Evolutionary conservation across 2,329 filamentous ascomycete genomes (phyloP).

Genomic region (Cladosporium phlei): DNA sequence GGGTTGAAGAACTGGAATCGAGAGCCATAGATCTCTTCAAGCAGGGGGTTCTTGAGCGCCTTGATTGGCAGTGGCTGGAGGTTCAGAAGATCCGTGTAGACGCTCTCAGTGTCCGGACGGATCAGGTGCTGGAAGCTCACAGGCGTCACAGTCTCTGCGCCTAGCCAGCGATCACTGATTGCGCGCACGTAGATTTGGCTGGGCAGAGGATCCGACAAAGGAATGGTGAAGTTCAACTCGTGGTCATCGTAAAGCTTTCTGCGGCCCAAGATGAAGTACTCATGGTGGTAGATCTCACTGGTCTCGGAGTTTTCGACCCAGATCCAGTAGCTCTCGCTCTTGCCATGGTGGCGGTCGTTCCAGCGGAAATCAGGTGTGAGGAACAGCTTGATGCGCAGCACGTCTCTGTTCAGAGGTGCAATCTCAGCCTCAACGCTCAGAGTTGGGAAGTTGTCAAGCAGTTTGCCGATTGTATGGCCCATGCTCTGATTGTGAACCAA

Average conservation of each 20-base stretch:
- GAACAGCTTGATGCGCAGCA: slow-evolving; percentile 81
- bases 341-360: slow-evolving; percentile 91
- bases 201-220: slow-evolving; percentile 84
- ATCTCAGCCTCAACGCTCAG: slow-evolving; percentile 89
- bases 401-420: slow-evolving; percentile 88
- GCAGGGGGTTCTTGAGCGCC: slow-evolving; percentile 76
- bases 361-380: slow-evolving; percentile 87
- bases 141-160: slow-evolving; percentile 89
- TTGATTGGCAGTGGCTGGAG: slow-evolving; percentile 83
- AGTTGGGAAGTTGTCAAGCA: slow-evolving; percentile 89
- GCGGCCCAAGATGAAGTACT: slow-evolving; percentile 88
- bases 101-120: slow-evolving; percentile 91
- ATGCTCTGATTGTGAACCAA: slow-evolving; percentile 88
- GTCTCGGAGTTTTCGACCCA: slow-evolving; percentile 99
- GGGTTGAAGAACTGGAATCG: slow-evolving; percentile 97
- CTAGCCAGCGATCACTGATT: slow-evolving; percentile 93
- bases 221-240: slow-evolving; percentile 96
- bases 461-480: slow-evolving; percentile 72
- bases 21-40: slow-evolving; percentile 84
- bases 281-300: slow-evolving; percentile 94
- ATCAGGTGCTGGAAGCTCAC: slow-evolving; percentile 98
- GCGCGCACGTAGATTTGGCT: slow-evolving; percentile 94
- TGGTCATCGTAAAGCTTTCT: slow-evolving; percentile 93
- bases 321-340: slow-evolving; percentile 94
- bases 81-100: slow-evolving; percentile 91